Conservation (phyloP, 1,139 yeast genomes). For the Sugiyamaella grinbergsii region DNA sequence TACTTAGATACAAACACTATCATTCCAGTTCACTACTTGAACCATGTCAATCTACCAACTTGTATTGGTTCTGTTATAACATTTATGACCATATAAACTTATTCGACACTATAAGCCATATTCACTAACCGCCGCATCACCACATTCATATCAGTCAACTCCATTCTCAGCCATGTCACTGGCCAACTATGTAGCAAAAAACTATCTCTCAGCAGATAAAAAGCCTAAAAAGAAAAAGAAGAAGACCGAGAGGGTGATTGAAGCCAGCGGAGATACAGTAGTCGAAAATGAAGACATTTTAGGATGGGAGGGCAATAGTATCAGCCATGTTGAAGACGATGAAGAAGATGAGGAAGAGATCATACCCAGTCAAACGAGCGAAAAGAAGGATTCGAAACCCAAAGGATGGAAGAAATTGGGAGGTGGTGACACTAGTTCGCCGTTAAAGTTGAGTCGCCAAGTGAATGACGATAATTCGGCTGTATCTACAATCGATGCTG, state of each 20-base stretch:
- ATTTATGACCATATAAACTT: too few relatives aligned
- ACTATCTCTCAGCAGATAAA: constrained; percentile 44
- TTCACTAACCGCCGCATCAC: too few relatives aligned
- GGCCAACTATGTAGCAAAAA: constrained; percentile 56
- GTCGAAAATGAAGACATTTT: constrained; percentile 34
- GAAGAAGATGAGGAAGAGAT: constrained; percentile 22
- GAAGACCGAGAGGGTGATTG: constrained; percentile 34
- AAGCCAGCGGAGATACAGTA: constrained; percentile 19
- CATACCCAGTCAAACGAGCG: not conserved
- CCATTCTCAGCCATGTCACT: constrained; percentile 47
- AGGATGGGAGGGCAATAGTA: constrained; percentile 29
- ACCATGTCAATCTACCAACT: too few relatives aligned
- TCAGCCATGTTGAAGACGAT: constrained; percentile 26
- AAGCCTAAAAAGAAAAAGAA: constrained; percentile 38
- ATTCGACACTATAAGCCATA: too few relatives aligned
- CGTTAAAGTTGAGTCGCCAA: constrained; percentile 31
- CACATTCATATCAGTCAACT: too few relatives aligned
- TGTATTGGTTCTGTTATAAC: too few relatives aligned
- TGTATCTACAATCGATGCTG: constrained; percentile 22
- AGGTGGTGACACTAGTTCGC: constrained; percentile 30
- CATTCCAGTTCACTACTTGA: too few relatives aligned
- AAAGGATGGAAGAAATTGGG: constrained; percentile 41
- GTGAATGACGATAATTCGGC: too few relatives aligned
- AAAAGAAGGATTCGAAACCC: not conserved
- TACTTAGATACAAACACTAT: too few relatives aligned